A percentile compares a stretch with the other conserved stretches of the same genome.
Conservation (phyloP, 257 asterid species). For the Nicotiana tabacum region DNA sequence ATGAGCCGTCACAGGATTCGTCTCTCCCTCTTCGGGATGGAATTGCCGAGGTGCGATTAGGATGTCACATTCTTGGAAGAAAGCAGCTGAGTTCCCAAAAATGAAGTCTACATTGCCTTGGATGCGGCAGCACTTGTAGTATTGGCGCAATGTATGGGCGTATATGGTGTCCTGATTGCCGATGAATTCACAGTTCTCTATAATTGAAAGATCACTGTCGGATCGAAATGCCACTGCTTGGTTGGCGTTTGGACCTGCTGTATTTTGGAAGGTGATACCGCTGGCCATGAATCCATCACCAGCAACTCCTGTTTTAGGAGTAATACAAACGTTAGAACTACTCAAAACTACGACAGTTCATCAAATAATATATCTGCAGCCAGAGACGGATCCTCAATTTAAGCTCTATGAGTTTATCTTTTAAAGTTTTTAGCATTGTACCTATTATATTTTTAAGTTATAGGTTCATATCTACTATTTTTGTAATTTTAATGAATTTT, state of each 20-base stretch:
- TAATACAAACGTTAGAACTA: neutral
- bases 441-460: too few relatives aligned
- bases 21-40: slow-evolving; percentile 21
- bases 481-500: too few relatives aligned
- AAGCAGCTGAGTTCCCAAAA: slow-evolving; percentile 19
- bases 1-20: slow-evolving; percentile 23
- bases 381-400: too few relatives aligned
- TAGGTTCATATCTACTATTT: too few relatives aligned
- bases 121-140: slow-evolving; percentile 25
- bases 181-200: slow-evolving; percentile 20
- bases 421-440: too few relatives aligned
- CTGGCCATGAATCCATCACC: slow-evolving; percentile 32
- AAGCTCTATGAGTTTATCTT: too few relatives aligned
- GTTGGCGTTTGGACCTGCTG: slow-evolving; percentile 17
- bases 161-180: slow-evolving; percentile 27
- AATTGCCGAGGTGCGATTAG: slow-evolving; percentile 14
- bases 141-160: slow-evolving; percentile 22
- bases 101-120: slow-evolving; percentile 29
- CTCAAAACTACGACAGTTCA: neutral
- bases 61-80: slow-evolving; percentile 22
- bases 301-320: slow-evolving; percentile 10
- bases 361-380: neutral
- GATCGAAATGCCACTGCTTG: slow-evolving; percentile 28
- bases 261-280: slow-evolving; percentile 19
- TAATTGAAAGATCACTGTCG: slow-evolving; percentile 21